Percentiles rank a stretch among this genome's conserved stretches.
phyloP scores from a whole-genome alignment of 2,329 filamentous ascomycete genomes.

The Chaetomium strumarium region DNA sequence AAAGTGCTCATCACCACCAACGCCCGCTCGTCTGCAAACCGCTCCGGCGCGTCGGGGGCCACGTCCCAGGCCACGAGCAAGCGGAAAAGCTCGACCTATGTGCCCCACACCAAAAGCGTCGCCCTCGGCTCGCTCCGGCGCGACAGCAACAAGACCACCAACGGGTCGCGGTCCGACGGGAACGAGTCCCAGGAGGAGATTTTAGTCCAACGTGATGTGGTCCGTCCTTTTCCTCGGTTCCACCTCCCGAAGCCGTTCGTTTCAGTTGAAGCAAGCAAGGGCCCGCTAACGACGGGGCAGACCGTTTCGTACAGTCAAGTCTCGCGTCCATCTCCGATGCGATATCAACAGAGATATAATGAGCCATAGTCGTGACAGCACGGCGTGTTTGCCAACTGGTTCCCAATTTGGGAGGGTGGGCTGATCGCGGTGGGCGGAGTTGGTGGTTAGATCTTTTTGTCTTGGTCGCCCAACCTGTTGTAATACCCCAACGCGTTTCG shows the following conservation, averaged over 20 bases:
- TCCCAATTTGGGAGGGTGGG: background rate
- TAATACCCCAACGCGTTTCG: no score
- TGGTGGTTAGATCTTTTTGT: slow-evolving; percentile 1
- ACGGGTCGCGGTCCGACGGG: slow-evolving; percentile 1
- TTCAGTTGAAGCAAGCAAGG: background rate
- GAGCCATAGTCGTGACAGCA: background rate
- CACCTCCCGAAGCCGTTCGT: background rate
- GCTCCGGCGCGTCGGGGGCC: slow-evolving; percentile 6
- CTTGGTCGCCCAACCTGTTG: slow-evolving; percentile 1
- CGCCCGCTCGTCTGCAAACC: slow-evolving; percentile 17
- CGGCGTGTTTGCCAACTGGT: background rate
- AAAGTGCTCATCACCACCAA: slow-evolving; percentile 24
- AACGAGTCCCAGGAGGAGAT: slow-evolving; percentile 23
- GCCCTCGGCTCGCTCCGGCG: slow-evolving; percentile 14
- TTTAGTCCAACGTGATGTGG: slow-evolving; percentile 31
- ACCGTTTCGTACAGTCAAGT: slow-evolving; percentile 7
- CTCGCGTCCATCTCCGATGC: slow-evolving; percentile 5
- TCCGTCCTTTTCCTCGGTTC: background rate
- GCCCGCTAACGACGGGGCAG: background rate
- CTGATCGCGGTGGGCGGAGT: background rate
- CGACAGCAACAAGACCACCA: slow-evolving; percentile 11
- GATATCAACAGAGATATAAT: slow-evolving; percentile 10
- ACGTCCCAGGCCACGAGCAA: slow-evolving; percentile 2
- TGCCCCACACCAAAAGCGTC: slow-evolving; percentile 12
- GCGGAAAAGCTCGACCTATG: slow-evolving; percentile 1